A percentile compares a stretch with the other conserved stretches of the same genome.
Conservation (phyloP, 2,329 filamentous ascomycete genomes). For the Calonectria pteridis region DNA sequence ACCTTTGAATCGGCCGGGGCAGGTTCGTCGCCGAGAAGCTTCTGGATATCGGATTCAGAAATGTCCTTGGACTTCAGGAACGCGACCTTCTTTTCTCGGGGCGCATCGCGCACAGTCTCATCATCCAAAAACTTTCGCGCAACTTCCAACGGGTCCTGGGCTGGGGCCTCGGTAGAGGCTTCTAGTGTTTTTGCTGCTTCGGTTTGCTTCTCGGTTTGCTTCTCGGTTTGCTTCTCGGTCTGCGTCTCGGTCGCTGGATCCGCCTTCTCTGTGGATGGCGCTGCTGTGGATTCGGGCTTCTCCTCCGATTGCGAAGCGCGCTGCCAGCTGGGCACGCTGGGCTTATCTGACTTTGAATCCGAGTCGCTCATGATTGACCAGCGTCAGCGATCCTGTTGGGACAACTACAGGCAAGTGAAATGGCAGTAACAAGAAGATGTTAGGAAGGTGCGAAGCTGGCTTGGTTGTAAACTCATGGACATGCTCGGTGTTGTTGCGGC, state of each 20-base stretch:
- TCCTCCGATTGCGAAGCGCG: conserved; percentile 36
- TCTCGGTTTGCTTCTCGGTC: conserved; percentile 19
- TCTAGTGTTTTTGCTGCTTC: conserved; percentile 2
- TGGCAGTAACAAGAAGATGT: neutral
- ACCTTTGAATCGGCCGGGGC: conserved; percentile 33
- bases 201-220: conserved; percentile 13
- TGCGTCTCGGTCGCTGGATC: conserved; percentile 16
- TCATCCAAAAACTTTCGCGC: conserved; percentile 83
- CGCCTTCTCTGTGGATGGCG: conserved; percentile 25
- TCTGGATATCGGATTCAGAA: conserved; percentile 73
- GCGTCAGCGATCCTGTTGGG: neutral
- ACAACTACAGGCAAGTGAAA: neutral
- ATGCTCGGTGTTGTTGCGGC: conserved; percentile 33
- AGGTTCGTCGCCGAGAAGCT: conserved; percentile 63
- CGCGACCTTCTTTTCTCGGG: conserved; percentile 77
- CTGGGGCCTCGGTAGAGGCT: neutral
- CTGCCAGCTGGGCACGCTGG: conserved; percentile 50
- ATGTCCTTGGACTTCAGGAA: conserved; percentile 87
- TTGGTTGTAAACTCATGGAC: conserved; percentile 17
- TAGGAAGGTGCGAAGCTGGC: neutral
- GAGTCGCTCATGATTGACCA: conserved; percentile 49
- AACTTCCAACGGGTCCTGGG: conserved; percentile 64
- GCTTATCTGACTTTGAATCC: conserved; percentile 41
- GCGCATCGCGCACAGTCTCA: conserved; percentile 75
- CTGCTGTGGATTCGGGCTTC: conserved; percentile 35